Base-by-base conservation (phyloP, 2,329 filamentous ascomycete genomes). In the Penicillium sp. region DNA sequence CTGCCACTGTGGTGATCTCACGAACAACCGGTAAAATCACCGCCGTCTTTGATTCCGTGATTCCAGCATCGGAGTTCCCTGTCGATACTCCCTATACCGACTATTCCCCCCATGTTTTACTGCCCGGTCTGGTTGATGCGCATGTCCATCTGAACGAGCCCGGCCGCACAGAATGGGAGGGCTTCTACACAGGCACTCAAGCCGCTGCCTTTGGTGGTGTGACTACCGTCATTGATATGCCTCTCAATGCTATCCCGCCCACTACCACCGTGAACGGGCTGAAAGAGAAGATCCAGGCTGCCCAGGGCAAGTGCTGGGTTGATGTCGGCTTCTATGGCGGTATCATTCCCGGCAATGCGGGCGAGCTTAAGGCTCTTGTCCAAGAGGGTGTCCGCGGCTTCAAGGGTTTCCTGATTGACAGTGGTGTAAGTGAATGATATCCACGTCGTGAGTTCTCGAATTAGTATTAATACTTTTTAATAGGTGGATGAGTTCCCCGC, bases 281-380 rank as follows among this genome's bases (percentile, higher is more conserved):
- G 65, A 82, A 89, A 61, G 89, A 91, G 79, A 99, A 99, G 81
- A 81, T 96, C 47, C 84, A 85, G 29, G 94, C 94, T 25, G 91
- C 91, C 41, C 77, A 84, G 60, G 91, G 90, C 35, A 89, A 97
- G 77, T 96, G 93, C 77, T 99, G 93, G 93, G 91, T 97, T 27
- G 94, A 97, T 69, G 93, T 97, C n/a, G 94, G 92, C 31, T 97
- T 99, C 76, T 97, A 97, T 72, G 94, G 94, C 27, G 94, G 94
- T 33, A 86, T 97, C 40, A 87, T 99, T 48, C 94, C 94, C 4
- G 94, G 93, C 2, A 99, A 99, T 71, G 84, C 87, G 3, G 75
- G 84, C 12, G 87, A 97, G 69, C 78, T 99, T 55, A 86, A 90
- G 67, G 88, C 87, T 0, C 81, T 99, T 4, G 89, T 97, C 0